Evolutionary conservation across 768 basidiomycete genomes (phyloP), one percentile per base, ranked within the genome.

Genomic region (Kwoniella sp.): DNA sequence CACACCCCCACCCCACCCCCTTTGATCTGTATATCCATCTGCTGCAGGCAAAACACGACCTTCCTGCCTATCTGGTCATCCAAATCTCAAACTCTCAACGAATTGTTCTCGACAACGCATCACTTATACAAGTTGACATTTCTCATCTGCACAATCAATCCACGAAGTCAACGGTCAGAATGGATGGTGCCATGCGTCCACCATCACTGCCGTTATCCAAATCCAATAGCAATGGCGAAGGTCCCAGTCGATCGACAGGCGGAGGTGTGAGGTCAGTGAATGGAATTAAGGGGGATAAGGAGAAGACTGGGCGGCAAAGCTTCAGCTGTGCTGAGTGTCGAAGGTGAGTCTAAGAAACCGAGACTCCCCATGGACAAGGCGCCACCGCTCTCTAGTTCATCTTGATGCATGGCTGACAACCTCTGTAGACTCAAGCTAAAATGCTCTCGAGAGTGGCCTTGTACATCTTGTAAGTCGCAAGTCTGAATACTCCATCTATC

Each of bases 241-340:
- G 61, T 20, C 13, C 31, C 7, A 51, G 28, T 15, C 37, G 48
- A 30, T 37, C 51, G 12, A 26, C 29, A 5, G 55, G 11, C 29
- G 61, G 61, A 28, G 41, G 25, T 2, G 34, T 62, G 9, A 62
- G 53, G 38, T 26, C 38, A 15, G n/a, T 61, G n/a, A 61, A 37
- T 17, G 59, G 59, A 17, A 41, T 17, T 13, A 64, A 64, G 25
- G 50, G 30, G 5, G 63, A 65, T 30, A 65, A 65, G 37, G 63
- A 65, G 57, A 65, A 61, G 54, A 60, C 52, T 1, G 65, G 65
- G 4, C 70, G 68, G 45, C 73, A 69, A 63, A 75, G 71, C 47
- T 74, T 71, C 65, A 79, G 78, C 59, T 79, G 78, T 70, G 76
- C 76, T 23, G 78, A 79, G 59, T 79, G 78, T 67, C 48, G 72